These are phyloP conservation scores for Russula sp. DNA, from an alignment of 768 basidiomycete genomes.

Conservation along the genomic window DNA sequence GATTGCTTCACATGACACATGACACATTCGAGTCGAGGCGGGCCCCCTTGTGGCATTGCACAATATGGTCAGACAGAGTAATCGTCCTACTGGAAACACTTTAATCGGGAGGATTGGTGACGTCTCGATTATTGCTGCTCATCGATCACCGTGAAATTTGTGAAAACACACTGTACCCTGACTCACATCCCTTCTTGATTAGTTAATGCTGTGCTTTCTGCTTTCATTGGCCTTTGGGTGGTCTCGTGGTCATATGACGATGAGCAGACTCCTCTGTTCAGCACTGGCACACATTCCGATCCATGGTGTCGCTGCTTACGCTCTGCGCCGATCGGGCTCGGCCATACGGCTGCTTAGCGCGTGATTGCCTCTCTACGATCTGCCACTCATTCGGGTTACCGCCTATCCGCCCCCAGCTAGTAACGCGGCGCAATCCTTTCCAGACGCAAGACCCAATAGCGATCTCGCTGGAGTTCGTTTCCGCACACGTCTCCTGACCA, in stretches of 20 bases:
- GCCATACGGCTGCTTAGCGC: background rate
- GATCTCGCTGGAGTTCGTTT: background rate
- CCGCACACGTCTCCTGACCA: background rate
- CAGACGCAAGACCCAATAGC: background rate
- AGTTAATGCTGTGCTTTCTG: background rate
- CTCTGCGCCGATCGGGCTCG: background rate
- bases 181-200: background rate
- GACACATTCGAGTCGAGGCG: background rate
- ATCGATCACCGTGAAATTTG: conserved; percentile 1
- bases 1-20: background rate
- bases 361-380: background rate
- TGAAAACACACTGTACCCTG: background rate
- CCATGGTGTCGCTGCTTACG: background rate
- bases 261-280: no score
- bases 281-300: background rate
- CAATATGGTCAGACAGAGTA: background rate
- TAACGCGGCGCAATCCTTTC: background rate
- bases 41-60: background rate
- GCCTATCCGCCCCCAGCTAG: background rate
- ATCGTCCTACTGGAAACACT: background rate
- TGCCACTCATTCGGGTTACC: background rate
- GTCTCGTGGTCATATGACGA: no score
- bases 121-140: background rate
- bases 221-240: background rate
- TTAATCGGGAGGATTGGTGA: background rate